phyloP scores from a whole-genome alignment of 1,139 yeast species.

The Geotrichum carabidarum region DNA sequence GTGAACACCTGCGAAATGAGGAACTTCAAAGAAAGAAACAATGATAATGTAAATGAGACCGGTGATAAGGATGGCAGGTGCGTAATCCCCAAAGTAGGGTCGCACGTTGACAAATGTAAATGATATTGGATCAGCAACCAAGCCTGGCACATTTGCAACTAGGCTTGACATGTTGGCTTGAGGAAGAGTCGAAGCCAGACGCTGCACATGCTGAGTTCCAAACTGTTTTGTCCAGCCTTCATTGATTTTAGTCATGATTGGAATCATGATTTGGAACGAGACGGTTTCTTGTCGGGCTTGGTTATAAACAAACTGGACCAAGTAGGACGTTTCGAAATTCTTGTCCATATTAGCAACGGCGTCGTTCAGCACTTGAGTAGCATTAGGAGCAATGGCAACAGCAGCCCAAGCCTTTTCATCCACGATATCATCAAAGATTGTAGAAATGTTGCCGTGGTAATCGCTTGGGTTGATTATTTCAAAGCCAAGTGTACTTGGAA shows the following conservation, averaged over 20 bases:
- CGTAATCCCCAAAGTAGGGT: conserved; percentile 48
- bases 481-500: conserved; percentile 9
- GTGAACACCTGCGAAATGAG: conserved; percentile 55
- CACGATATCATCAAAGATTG: conserved; percentile 13
- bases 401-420: conserved; percentile 27
- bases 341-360: conserved; percentile 15
- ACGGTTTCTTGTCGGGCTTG: conserved; percentile 13
- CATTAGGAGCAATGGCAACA: conserved; percentile 22
- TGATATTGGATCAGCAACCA: conserved; percentile 39
- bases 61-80: conserved; percentile 63
- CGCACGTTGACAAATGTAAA: conserved; percentile 38
- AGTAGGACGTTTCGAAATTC: not conserved
- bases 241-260: conserved; percentile 23
- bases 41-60: conserved; percentile 73
- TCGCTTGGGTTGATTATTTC: conserved; percentile 12
- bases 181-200: conserved; percentile 17
- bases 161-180: conserved; percentile 25
- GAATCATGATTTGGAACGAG: not conserved
- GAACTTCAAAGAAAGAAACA: conserved; percentile 57
- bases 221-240: conserved; percentile 5
- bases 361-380: conserved; percentile 21
- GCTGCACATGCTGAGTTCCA: not conserved
- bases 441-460: conserved; percentile 6
- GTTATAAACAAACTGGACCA: conserved; percentile 6
- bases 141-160: conserved; percentile 22